Evolutionary conservation across 2,329 filamentous ascomycete species (phyloP).

Genomic region (Trichoderma sp.): DNA sequence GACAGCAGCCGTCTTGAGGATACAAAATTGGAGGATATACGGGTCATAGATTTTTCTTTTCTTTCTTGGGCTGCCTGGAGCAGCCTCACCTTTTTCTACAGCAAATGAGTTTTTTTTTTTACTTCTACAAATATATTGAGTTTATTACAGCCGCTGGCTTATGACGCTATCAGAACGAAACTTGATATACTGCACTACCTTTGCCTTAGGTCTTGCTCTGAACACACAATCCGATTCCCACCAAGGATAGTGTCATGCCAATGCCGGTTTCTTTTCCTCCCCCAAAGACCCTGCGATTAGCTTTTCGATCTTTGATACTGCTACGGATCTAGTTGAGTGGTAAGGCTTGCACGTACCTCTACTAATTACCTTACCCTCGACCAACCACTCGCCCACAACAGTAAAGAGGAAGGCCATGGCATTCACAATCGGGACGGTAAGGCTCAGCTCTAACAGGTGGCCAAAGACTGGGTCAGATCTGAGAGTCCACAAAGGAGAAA

Average conservation of each 20-base stretch:
- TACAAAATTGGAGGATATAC: slow-evolving; percentile 9
- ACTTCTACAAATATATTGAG: background rate
- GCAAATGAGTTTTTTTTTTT: background rate
- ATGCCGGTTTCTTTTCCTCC: slow-evolving; percentile 69
- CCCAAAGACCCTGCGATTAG: background rate
- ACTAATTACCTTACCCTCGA: slow-evolving; percentile 86
- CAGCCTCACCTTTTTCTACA: background rate
- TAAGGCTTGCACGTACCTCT: slow-evolving; percentile 52
- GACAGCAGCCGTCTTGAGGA: slow-evolving; percentile 4
- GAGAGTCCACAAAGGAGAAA: background rate
- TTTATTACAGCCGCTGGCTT: background rate
- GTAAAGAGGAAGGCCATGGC: slow-evolving; percentile 95
- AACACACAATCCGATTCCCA: slow-evolving; percentile 81
- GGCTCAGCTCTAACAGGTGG: slow-evolving; percentile 64
- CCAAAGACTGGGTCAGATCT: slow-evolving; percentile 35
- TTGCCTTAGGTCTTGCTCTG: slow-evolving; percentile 53
- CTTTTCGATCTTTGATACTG: background rate
- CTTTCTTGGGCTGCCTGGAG: slow-evolving; percentile 20
- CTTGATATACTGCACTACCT: background rate
- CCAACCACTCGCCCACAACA: slow-evolving; percentile 91
- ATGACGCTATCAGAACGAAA: background rate
- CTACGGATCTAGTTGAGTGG: background rate
- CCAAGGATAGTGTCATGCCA: slow-evolving; percentile 76
- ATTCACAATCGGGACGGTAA: slow-evolving; percentile 94
- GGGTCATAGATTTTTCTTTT: background rate